phyloP scores from a whole-genome alignment of 1,284 basidiomycete species.

The Irpex rosettiformis region DNA sequence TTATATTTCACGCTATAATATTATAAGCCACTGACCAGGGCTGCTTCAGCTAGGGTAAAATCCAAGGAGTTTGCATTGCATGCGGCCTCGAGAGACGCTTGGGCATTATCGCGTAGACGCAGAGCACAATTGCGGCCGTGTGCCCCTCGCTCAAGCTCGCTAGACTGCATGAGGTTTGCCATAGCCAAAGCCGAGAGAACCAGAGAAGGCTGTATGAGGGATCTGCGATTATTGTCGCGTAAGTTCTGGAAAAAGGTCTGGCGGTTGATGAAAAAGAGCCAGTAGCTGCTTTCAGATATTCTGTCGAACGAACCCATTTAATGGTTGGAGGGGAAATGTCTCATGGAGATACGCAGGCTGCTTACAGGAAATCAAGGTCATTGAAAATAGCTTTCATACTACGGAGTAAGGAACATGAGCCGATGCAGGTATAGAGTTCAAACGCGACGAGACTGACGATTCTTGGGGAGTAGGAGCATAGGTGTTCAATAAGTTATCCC shows the following conservation, averaged over 20 bases:
- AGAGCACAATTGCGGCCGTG: conserved; percentile 50
- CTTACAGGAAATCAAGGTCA: conserved; percentile 57
- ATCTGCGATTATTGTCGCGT: conserved; percentile 43
- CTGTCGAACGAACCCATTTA: conserved; percentile 12
- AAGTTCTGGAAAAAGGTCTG: conserved; percentile 51
- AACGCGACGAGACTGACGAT: conserved; percentile 33
- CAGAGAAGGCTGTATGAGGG: conserved; percentile 63
- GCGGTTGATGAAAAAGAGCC: conserved; percentile 64
- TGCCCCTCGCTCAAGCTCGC: conserved; percentile 53
- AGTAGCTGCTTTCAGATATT: conserved; percentile 43
- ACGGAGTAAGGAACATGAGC: conserved; percentile 12
- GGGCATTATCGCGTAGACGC: conserved; percentile 51
- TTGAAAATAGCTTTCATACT: conserved; percentile 50
- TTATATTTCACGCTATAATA: not conserved
- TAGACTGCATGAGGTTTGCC: conserved; percentile 71
- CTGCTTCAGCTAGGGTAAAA: conserved; percentile 64
- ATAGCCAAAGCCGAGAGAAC: conserved; percentile 66
- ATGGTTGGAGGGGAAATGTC: not conserved
- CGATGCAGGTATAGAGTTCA: not conserved
- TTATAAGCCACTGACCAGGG: conserved; percentile 48
- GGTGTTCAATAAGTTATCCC: conserved; percentile 54
- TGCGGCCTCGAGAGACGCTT: conserved; percentile 48
- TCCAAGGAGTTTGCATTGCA: conserved; percentile 53
- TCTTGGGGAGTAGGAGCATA: conserved; percentile 42
- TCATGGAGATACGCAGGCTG: conserved; percentile 10